These are phyloP conservation scores for Metschnikowia proteae DNA, from an alignment of 805 yeast genomes.

Conservation along the genomic window DNA sequence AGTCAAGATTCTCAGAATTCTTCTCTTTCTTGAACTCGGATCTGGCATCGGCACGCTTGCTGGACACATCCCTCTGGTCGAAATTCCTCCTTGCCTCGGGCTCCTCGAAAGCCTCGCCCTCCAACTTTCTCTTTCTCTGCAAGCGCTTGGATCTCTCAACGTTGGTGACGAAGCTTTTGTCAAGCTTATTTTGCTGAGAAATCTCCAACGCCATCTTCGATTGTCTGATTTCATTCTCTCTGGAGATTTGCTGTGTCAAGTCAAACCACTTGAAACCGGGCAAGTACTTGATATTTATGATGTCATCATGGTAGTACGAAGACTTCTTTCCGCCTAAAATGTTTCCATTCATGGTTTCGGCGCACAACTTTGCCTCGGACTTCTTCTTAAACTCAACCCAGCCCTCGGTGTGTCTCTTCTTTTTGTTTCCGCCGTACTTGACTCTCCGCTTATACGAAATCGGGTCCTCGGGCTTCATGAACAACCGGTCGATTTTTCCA, in stretches of 20 bases:
- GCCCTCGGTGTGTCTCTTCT: conserved; percentile 84
- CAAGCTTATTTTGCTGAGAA: conserved; percentile 81
- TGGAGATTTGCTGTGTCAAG: conserved; percentile 86
- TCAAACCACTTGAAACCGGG: conserved; percentile 95
- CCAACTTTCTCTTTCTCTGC: conserved; percentile 42
- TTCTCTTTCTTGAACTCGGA: conserved; percentile 40
- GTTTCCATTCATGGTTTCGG: conserved; percentile 81
- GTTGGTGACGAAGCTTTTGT: conserved; percentile 76
- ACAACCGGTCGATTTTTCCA: conserved; percentile 85
- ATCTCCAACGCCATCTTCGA: conserved; percentile 84
- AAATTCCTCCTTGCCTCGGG: conserved; percentile 45
- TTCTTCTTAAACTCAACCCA: conserved; percentile 92
- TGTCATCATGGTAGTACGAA: conserved; percentile 88
- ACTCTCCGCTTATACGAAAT: conserved; percentile 61
- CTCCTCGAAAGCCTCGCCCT: conserved; percentile 17
- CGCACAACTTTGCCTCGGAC: conserved; percentile 84
- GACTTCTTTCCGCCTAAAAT: conserved; percentile 90
- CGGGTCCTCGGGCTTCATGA: conserved; percentile 80
- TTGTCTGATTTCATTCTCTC: conserved; percentile 84
- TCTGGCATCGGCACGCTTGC: conserved; percentile 63
- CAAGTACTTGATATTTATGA: conserved; percentile 83
- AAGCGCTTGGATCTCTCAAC: conserved; percentile 85
- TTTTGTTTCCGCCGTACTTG: conserved; percentile 88
- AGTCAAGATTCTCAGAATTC: conserved; percentile 38
- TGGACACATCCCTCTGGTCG: conserved; percentile 64